These are phyloP conservation scores for Raffaelea arxii DNA, from an alignment of 2,329 filamentous ascomycete genomes.

Conservation along the genomic window DNA sequence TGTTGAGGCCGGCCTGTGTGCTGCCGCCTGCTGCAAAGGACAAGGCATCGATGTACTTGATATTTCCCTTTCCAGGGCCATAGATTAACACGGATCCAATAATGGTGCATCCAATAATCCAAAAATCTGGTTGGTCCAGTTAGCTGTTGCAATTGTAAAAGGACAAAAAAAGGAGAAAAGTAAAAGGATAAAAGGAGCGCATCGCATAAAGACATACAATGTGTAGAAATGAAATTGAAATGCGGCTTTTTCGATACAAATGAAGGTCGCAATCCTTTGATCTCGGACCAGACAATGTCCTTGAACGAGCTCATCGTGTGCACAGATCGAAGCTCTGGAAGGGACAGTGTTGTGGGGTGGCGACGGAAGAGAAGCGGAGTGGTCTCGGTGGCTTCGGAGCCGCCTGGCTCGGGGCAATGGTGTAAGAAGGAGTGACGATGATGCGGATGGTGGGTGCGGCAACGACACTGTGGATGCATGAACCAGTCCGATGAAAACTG, in stretches of 20 bases:
- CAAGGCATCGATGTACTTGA: slow-evolving; percentile 78
- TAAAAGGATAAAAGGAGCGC: too few relatives aligned
- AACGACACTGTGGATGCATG: too few relatives aligned
- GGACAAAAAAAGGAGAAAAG: not conserved
- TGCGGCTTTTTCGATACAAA: slow-evolving; percentile 53
- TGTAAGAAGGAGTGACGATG: too few relatives aligned
- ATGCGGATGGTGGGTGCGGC: too few relatives aligned
- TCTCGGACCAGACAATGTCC: slow-evolving; percentile 26
- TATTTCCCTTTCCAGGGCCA: slow-evolving; percentile 41
- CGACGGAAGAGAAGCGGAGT: too few relatives aligned
- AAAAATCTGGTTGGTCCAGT: slow-evolving; percentile 32
- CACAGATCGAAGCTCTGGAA: too few relatives aligned
- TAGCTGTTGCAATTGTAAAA: not conserved
- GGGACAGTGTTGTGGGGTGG: too few relatives aligned
- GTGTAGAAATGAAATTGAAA: slow-evolving; percentile 73
- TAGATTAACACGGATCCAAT: slow-evolving; percentile 71
- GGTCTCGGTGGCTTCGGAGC: too few relatives aligned
- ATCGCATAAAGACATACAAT: too few relatives aligned
- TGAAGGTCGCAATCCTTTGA: slow-evolving; percentile 42
- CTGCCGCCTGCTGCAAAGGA: slow-evolving; percentile 79
- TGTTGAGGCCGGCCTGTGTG: slow-evolving; percentile 90
- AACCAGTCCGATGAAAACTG: too few relatives aligned
- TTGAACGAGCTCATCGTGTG: slow-evolving; percentile 10
- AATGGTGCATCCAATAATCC: slow-evolving; percentile 66
- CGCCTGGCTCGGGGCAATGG: too few relatives aligned